These are phyloP conservation scores for Fusarium foetens DNA, from an alignment of 2,329 filamentous ascomycete species.

Conservation along the genomic window DNA sequence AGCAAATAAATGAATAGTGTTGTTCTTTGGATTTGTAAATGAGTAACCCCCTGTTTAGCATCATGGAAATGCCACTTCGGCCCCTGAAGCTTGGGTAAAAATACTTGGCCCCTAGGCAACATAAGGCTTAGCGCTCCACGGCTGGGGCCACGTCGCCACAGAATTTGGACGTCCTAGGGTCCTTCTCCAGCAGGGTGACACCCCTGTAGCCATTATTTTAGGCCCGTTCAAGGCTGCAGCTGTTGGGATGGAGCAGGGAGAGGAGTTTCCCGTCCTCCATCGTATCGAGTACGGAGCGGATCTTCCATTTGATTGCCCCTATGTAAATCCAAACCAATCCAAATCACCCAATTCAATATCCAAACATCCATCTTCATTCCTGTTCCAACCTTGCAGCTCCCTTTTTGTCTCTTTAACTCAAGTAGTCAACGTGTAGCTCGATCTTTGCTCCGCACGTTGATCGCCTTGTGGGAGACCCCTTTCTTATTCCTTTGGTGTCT, in stretches of 20 bases:
- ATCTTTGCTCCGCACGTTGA: background rate
- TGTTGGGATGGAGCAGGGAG: slow-evolving; percentile 16
- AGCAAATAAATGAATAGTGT: background rate
- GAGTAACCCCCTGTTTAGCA: slow-evolving; percentile 16
- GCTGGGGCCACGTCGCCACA: slow-evolving; percentile 39
- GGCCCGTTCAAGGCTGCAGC: slow-evolving; percentile 7
- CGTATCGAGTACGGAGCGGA: slow-evolving; percentile 21
- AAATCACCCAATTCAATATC: slow-evolving; percentile 25
- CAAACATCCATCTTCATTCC: slow-evolving; percentile 35
- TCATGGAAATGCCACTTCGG: slow-evolving; percentile 12
- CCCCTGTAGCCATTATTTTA: slow-evolving; percentile 25
- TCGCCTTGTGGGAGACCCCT: background rate
- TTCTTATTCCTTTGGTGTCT: background rate
- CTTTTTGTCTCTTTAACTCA: slow-evolving; percentile 23
- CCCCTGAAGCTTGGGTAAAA: slow-evolving; percentile 30
- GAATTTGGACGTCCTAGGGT: background rate
- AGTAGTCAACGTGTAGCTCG: slow-evolving; percentile 10
- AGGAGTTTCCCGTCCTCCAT: slow-evolving; percentile 1
- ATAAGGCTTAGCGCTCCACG: slow-evolving; percentile 19
- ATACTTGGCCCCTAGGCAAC: slow-evolving; percentile 16
- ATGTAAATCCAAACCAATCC: slow-evolving; percentile 39
- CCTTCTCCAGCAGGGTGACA: slow-evolving; percentile 6
- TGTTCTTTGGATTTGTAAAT: background rate
- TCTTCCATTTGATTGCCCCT: slow-evolving; percentile 32
- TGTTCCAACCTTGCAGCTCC: slow-evolving; percentile 22